phyloP scores from a whole-genome alignment of 805 yeast genomes.

The Myxozyma sirexii region DNA sequence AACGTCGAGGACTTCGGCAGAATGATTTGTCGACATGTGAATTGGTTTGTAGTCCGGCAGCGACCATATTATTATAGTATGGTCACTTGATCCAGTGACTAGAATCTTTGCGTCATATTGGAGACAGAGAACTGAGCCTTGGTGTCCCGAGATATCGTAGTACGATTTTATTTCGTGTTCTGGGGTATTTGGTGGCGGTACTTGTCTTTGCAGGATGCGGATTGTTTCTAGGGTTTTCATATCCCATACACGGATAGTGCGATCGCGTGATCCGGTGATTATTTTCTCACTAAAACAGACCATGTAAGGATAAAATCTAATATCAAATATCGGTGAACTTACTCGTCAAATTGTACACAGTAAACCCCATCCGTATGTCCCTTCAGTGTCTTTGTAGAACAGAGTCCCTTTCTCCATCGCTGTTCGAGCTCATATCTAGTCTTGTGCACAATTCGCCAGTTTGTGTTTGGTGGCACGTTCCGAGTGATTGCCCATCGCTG shows the following conservation, averaged over 20 bases:
- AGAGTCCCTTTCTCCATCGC: constrained; percentile 39
- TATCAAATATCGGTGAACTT: too few relatives aligned
- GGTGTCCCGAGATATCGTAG: constrained; percentile 34
- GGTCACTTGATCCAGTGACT: constrained; percentile 45
- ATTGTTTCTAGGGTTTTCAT: constrained; percentile 32
- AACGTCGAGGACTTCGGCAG: constrained; percentile 40
- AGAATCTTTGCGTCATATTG: constrained; percentile 38
- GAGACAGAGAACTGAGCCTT: constrained; percentile 43
- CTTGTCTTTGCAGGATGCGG: constrained; percentile 28
- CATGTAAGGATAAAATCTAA: too few relatives aligned
- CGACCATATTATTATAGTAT: constrained; percentile 42
- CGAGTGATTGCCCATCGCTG: constrained; percentile 15
- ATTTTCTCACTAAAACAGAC: constrained; percentile 57
- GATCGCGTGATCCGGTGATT: constrained; percentile 72
- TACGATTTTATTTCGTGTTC: neutral
- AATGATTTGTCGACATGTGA: constrained; percentile 36
- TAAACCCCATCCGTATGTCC: constrained; percentile 88
- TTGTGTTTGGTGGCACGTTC: constrained; percentile 11
- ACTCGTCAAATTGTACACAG: constrained; percentile 67
- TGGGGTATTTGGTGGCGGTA: neutral
- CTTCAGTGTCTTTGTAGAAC: constrained; percentile 31
- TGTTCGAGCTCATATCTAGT: constrained; percentile 36
- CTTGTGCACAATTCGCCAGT: constrained; percentile 37
- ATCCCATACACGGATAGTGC: constrained; percentile 44
- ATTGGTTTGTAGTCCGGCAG: constrained; percentile 34